phyloP scores from a whole-genome alignment of 306 rosid genomes.

The cucumber (Cucumis sativus) region DNA sequence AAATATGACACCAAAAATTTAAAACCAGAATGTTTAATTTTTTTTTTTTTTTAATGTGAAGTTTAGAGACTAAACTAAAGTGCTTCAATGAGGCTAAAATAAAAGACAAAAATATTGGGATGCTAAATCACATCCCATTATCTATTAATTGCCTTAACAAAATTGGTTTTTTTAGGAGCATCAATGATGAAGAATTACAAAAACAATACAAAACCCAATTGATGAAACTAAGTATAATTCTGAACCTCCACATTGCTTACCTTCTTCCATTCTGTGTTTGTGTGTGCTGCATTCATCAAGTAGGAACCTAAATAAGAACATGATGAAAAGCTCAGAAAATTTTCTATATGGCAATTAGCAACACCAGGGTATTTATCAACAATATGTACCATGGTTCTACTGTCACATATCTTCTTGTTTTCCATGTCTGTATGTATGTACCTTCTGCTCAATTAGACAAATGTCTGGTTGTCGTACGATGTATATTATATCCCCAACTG shows the following conservation, averaged over 20 bases:
- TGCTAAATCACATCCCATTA: background rate
- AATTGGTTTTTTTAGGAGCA: background rate
- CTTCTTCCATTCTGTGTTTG: background rate
- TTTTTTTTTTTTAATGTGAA: background rate
- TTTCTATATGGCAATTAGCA: background rate
- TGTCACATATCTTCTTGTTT: constrained; percentile 9
- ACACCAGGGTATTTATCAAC: background rate
- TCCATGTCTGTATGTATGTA: constrained; percentile 12
- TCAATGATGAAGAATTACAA: background rate
- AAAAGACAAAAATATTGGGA: background rate
- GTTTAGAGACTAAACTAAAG: background rate
- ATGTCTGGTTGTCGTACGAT: constrained; percentile 69
- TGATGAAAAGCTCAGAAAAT: background rate
- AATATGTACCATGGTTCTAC: background rate
- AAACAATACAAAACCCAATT: background rate
- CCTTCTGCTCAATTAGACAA: constrained; percentile 28
- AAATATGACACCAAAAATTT: background rate
- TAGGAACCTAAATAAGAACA: background rate
- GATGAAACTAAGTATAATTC: background rate
- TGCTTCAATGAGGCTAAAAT: background rate
- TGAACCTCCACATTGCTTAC: background rate
- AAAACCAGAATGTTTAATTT: background rate
- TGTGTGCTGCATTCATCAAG: background rate
- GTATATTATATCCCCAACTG: constrained; percentile 56
- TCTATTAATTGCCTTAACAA: background rate